Evolutionary conservation across 1,284 basidiomycete genomes (phyloP).

Genomic region (Ceratorhiza oryzae-sativae): DNA sequence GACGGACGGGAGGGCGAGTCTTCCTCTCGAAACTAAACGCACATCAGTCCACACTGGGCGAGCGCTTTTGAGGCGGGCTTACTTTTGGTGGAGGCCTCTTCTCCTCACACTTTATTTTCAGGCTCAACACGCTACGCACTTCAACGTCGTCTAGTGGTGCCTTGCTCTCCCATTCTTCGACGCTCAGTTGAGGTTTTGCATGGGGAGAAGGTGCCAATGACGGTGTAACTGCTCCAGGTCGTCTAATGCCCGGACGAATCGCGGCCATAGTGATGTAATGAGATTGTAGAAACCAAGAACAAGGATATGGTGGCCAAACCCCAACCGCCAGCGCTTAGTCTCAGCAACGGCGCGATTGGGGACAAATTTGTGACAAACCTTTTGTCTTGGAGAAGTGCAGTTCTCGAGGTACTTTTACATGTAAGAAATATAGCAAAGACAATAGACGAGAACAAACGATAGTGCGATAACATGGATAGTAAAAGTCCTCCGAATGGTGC

Average conservation of each 20-base stretch:
- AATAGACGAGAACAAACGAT: slow-evolving; percentile 30
- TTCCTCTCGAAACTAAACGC: slow-evolving; percentile 48
- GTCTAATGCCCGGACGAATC: slow-evolving; percentile 26
- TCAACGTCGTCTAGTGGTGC: slow-evolving; percentile 77
- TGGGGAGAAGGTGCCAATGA: slow-evolving; percentile 47
- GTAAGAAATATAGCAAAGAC: slow-evolving; percentile 8
- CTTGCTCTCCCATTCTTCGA: slow-evolving; percentile 90
- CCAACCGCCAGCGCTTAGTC: slow-evolving; percentile 23
- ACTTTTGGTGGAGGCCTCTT: slow-evolving; percentile 77
- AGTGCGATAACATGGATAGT: slow-evolving; percentile 32
- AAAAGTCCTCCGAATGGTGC: slow-evolving; percentile 32
- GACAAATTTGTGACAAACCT: slow-evolving; percentile 21
- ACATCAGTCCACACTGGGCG: neutral
- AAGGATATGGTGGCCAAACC: neutral
- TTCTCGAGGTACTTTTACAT: slow-evolving; percentile 39
- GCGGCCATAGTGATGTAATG: slow-evolving; percentile 11
- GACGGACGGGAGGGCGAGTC: slow-evolving; percentile 54
- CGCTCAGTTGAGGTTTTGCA: slow-evolving; percentile 57
- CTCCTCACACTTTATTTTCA: slow-evolving; percentile 70
- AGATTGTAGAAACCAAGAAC: slow-evolving; percentile 5
- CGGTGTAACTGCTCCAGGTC: neutral
- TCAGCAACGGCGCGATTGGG: slow-evolving; percentile 6
- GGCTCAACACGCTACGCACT: slow-evolving; percentile 65
- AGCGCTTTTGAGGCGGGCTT: slow-evolving; percentile 43
- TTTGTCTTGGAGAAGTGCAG: slow-evolving; percentile 28